A percentile compares a stretch with the other conserved stretches of the same genome.
phyloP scores from a whole-genome alignment of 2,329 filamentous ascomycete genomes.

The Fusarium devonianum region DNA sequence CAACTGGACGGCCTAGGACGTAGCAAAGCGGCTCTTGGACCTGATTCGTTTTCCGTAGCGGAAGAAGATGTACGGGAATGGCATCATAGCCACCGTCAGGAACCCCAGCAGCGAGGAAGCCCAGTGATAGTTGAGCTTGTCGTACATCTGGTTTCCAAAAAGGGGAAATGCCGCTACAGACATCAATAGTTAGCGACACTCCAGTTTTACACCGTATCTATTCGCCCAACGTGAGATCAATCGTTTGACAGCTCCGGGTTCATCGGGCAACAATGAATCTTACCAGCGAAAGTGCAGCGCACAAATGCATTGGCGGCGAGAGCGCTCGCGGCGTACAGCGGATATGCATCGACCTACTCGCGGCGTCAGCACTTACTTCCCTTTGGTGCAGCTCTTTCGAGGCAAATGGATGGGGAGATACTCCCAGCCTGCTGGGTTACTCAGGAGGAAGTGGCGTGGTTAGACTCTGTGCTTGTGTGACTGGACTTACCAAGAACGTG shows the following conservation, averaged over 20 bases:
- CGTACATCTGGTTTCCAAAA: conserved; percentile 78
- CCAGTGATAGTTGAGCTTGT: conserved; percentile 74
- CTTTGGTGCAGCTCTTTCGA: too few relatives aligned
- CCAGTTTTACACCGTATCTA: neutral
- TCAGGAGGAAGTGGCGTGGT: conserved; percentile 15
- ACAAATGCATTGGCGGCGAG: conserved; percentile 85
- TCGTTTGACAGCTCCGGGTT: conserved; percentile 1
- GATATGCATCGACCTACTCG: conserved; percentile 74
- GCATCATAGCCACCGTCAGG: conserved; percentile 66
- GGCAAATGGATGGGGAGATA: too few relatives aligned
- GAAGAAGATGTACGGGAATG: conserved; percentile 71
- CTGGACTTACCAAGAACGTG: conserved; percentile 77
- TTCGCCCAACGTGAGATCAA: neutral
- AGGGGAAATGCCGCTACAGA: conserved; percentile 73
- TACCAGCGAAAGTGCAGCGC: conserved; percentile 76
- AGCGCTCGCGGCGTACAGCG: conserved; percentile 76
- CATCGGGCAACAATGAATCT: too few relatives aligned
- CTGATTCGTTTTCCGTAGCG: conserved; percentile 65
- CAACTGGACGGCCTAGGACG: conserved; percentile 26
- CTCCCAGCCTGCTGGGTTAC: conserved; percentile 29
- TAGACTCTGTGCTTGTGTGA: conserved; percentile 22
- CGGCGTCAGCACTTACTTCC: conserved; percentile 30
- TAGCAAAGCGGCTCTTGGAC: conserved; percentile 62
- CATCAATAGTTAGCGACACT: conserved; percentile 6
- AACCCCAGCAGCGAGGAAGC: conserved; percentile 68